Percentiles rank a stretch among this genome's conserved stretches.
phyloP scores from a whole-genome alignment of 441 rosid genomes.

The Syzygium malaccense region DNA sequence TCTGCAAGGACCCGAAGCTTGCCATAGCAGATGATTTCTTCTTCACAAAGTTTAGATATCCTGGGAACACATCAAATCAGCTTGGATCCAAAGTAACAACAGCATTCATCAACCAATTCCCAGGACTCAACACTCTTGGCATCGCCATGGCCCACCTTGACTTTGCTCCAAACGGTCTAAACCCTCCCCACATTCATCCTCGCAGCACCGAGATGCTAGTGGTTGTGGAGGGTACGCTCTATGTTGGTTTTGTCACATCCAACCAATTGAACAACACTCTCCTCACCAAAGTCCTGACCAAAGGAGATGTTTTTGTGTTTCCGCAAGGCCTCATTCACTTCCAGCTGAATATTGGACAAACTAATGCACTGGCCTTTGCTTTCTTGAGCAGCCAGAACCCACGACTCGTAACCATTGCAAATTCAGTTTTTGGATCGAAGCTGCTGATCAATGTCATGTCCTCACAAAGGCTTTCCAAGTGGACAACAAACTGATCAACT shows the following conservation, averaged over 20 bases:
- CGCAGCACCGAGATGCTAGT: too few species aligned
- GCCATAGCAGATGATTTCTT: conserved; percentile 2
- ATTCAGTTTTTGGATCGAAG: too few species aligned
- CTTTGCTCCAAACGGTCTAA: not conserved
- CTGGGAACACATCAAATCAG: conserved; percentile 1
- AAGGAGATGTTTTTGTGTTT: too few species aligned
- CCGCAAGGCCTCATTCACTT: not conserved
- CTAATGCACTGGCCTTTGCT: not conserved
- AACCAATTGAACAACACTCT: too few species aligned
- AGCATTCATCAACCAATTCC: not conserved
- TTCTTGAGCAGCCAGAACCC: too few species aligned
- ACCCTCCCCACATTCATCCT: too few species aligned
- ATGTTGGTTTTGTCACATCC: too few species aligned
- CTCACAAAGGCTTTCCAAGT: too few species aligned
- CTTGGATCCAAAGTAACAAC: not conserved
- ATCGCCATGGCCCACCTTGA: conserved; percentile 1
- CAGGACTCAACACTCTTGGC: conserved; percentile 12
- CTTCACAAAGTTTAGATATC: conserved; percentile 3
- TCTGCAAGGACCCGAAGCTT: not conserved
- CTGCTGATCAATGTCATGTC: too few species aligned
- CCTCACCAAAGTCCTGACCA: too few species aligned
- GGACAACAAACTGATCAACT: too few species aligned
- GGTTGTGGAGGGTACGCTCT: too few species aligned
- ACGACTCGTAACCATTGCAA: not conserved
- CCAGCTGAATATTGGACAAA: not conserved